Evolutionary conservation across 805 yeast genomes (phyloP), one percentile per base, ranked within the genome.

Genomic region (Hanseniaspora valbyensis): DNA sequence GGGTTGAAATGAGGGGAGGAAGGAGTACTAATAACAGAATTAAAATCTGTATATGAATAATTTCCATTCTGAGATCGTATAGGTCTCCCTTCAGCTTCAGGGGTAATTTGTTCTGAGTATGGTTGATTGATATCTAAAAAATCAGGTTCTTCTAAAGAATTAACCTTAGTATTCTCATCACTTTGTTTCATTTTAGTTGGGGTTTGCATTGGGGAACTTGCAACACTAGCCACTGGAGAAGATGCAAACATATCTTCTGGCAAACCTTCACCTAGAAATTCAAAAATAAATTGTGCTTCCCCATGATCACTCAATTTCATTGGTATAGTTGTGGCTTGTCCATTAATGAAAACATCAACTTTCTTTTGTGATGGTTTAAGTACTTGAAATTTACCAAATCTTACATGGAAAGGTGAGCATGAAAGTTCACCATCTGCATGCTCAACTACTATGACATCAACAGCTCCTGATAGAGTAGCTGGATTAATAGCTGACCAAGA

Each of bases 241-340:
- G 51, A 33, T 0, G 96, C 85, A 56, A 87, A 76, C 55, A 87
- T 73, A 53, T 83, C 83, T 50, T 73, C 71, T 1, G 96, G 95
- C 22, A 92, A 80, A 9, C 64, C 60, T 41, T 74, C 74, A 1
- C 96, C 83, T 13, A 40, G 24, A 40, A 48, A 48, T 60, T 88
- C 95, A 67, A 92, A 90, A 38, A 92, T 97, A 61, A 92, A 92
- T 63, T 88, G 88, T 0, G 97, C 98, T 65, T 92, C 98, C 13
- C 98, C 98, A 7, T 94, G 95, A 54, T 92, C 98, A 14, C 96
- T 95, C 41, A 92, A 69, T 64, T 92, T 92, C 97, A 92, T 92
- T 8, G 95, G 96, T 43, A 90, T 69, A 57, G 85, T 81, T 0
- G 94, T 83, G 42, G 78, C 72, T 53, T 74, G 74, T 33, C 83